phyloP scores from a whole-genome alignment of 768 basidiomycete species.

The Lyophyllum decastes region DNA sequence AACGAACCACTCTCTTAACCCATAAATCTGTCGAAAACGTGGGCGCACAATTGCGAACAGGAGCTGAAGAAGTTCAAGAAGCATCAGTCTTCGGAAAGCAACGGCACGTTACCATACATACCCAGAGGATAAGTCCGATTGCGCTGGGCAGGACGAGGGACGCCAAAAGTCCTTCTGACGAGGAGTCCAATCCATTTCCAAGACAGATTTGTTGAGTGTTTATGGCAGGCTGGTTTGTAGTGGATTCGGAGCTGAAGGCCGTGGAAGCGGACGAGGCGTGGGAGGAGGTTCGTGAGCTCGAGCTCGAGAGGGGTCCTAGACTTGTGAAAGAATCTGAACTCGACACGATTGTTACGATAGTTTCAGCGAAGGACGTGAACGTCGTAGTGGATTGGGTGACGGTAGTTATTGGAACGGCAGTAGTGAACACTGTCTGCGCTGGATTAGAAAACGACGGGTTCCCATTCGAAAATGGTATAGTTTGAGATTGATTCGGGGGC shows the following conservation, averaged over 20 bases:
- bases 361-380: constrained; percentile 40
- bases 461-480: not conserved
- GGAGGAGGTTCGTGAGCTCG: constrained; percentile 12
- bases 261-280: constrained; percentile 21
- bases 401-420: constrained; percentile 37
- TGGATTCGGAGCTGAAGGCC: constrained; percentile 25
- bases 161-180: constrained; percentile 61
- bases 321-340: constrained; percentile 12
- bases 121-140: constrained; percentile 71
- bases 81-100: constrained; percentile 11
- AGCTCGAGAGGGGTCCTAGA: constrained; percentile 19
- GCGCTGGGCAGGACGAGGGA: constrained; percentile 56
- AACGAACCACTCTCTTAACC: constrained; percentile 76
- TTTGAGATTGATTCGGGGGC: not conserved
- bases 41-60: constrained; percentile 71
- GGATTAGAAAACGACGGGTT: constrained; percentile 1
- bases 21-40: constrained; percentile 72
- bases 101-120: constrained; percentile 32
- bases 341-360: constrained; percentile 24
- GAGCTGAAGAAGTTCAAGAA: constrained; percentile 38
- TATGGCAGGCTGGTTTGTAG: constrained; percentile 21
- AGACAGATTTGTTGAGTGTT: constrained; percentile 50
- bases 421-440: constrained; percentile 26
- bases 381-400: constrained; percentile 41
- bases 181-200: constrained; percentile 65